Base-by-base conservation (phyloP, 2,329 filamentous ascomycete species). In the Cadophora sp. region DNA sequence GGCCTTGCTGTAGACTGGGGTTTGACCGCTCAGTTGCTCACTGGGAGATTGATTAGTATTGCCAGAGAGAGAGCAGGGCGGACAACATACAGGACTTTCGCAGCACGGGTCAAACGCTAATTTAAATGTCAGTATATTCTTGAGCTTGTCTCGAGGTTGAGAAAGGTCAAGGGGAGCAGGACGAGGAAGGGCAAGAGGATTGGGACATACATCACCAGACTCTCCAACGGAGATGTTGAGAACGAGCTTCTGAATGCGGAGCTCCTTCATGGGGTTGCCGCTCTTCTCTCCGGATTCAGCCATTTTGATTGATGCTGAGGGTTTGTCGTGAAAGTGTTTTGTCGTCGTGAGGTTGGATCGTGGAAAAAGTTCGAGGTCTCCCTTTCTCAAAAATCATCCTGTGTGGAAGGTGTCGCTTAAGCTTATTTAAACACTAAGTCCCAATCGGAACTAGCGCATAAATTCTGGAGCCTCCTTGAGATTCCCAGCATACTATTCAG, bases 1-100 rank as follows among this genome's bases (percentile, higher is more conserved):
- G 84, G 96, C 96, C 92, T 99, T 99, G 94, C 93, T 97, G 94
- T 99, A 99, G 85, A 99, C 96, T 79, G 96, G 96, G 78, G 96
- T 98, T 89, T 99, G 96, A 94, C 96, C 96, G 84, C 89, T 93
- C 83, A 99, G 88, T 89, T 99, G 96, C 89, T 99, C 96, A 79
- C 27, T 30, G 27, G 27, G 27, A 30, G 27, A 30, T 30, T 30
- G 27, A 30, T 30, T 30, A 30, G 27, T 30, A 4, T 30, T 30
- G 27, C 27, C 4, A 30, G 27, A 30, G 27, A 30, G 27, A 30
- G 27, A 30, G 27, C 27, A 30, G 27, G 27, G 27, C 27, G 27
- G 27, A 30, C 6, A 30, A 30, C 27, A 30, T 4, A 30, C 27
- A 99, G 89, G 89, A 99, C 96, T 91, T 99, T 99, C 81, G 96